Base-by-base conservation (phyloP, 2,329 filamentous ascomycete species). In the Paecilomyces sp. region DNA sequence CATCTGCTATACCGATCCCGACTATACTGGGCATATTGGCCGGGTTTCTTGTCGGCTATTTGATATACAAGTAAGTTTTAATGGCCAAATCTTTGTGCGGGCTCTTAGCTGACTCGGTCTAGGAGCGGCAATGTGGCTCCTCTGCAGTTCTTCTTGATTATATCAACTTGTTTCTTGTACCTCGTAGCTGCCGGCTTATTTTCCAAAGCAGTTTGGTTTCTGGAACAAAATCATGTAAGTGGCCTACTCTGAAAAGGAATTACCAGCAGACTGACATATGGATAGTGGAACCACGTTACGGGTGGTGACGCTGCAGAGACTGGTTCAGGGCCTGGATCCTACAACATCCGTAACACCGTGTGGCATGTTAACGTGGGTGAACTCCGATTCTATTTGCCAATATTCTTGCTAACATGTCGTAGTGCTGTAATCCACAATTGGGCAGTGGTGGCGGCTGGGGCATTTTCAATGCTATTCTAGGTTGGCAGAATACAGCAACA, bases 401-500 rank as follows among this genome's bases (percentile, higher is more conserved):
- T 47, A 11, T 22, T 33, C 22, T 9, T 22, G 31, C 56, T 57
- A 28, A 57, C 36, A 7, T n/a, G 3, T 12, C 9, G 36, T 52
- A 89, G 86, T 95, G 90, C 79, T 94, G 90, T 72, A 92, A 85
- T 67, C 88, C 91, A 0, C 77, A 85, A 57, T 75, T 87, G 47
- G 87, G 90, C 63, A 88, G 89, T 30, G 88, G 88, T 55, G 86
- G 88, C 41, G 90, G 89, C 53, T 96, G 91, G 91, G 90, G 90
- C 58, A 86, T 96, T 65, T 91, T 96, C 80, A 93, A 95, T 67
- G 86, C 90, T 60, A 81, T 96, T 57, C 80, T 96, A 11, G 91
- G 92, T 60, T 96, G 92, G 92, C 84, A 86, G 62, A 96, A 96
- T 77, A 91, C 89, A 12, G 92, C 90, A 4, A 95, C 91, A 1